These are phyloP conservation scores for Kodamaea jinghongensis DNA, from an alignment of 805 yeast species.

Conservation along the genomic window DNA sequence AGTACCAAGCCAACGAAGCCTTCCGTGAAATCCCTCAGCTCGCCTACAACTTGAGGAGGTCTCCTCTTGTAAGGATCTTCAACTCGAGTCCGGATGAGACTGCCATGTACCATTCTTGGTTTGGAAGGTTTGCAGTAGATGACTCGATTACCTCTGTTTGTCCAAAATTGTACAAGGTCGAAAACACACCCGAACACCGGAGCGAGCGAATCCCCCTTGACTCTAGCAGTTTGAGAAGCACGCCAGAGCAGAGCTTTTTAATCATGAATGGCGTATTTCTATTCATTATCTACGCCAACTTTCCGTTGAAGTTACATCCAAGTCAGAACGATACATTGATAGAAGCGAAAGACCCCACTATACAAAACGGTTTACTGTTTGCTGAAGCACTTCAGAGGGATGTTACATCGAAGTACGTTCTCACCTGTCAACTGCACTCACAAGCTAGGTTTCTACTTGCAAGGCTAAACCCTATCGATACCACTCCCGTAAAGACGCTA, in stretches of 20 bases:
- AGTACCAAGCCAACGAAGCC: slow-evolving; percentile 23
- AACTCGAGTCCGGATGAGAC: slow-evolving; percentile 47
- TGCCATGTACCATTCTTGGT: slow-evolving; percentile 37
- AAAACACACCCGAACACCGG: neutral
- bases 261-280: slow-evolving; percentile 31
- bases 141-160: slow-evolving; percentile 23
- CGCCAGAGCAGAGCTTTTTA: slow-evolving; percentile 15
- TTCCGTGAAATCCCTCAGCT: slow-evolving; percentile 29
- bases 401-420: slow-evolving; percentile 21
- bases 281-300: slow-evolving; percentile 22
- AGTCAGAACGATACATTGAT: slow-evolving; percentile 24
- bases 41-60: slow-evolving; percentile 33
- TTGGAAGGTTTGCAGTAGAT: slow-evolving; percentile 17
- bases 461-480: slow-evolving; percentile 24
- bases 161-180: slow-evolving; percentile 26
- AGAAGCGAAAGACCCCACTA: slow-evolving; percentile 7
- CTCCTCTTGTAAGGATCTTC: slow-evolving; percentile 36
- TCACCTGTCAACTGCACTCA: slow-evolving; percentile 37
- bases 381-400: slow-evolving; percentile 12
- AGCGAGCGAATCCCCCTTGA: slow-evolving; percentile 15
- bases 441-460: slow-evolving; percentile 36
- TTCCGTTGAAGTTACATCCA: slow-evolving; percentile 22
- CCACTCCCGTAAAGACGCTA: slow-evolving; percentile 3
- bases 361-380: slow-evolving; percentile 16
- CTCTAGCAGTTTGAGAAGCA: slow-evolving; percentile 13